These are phyloP conservation scores for Echinochloa phyllopogon DNA, from an alignment of 176 grass and related monocot genomes.

Conservation along the genomic window DNA sequence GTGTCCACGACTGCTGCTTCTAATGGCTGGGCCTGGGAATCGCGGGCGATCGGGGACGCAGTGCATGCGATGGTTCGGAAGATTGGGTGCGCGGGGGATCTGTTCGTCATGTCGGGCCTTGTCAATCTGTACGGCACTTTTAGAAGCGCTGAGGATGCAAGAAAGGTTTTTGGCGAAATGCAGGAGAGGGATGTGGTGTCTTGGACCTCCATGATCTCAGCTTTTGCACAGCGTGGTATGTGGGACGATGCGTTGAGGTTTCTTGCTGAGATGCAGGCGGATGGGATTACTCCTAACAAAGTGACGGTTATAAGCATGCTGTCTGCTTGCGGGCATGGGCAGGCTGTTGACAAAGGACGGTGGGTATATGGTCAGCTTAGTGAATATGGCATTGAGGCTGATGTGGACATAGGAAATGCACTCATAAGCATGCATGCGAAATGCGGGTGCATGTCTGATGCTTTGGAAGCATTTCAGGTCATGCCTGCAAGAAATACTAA, in stretches of 20 bases:
- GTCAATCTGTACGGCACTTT: slow-evolving; percentile 50
- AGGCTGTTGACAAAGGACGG: slow-evolving; percentile 48
- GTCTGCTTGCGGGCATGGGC: slow-evolving; percentile 55
- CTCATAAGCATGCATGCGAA: slow-evolving; percentile 66
- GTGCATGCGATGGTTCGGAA: slow-evolving; percentile 64
- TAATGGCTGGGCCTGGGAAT: slow-evolving; percentile 8
- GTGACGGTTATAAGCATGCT: slow-evolving; percentile 67
- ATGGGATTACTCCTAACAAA: slow-evolving; percentile 65
- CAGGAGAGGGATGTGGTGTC: slow-evolving; percentile 71
- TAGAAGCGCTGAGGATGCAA: slow-evolving; percentile 46
- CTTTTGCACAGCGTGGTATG: slow-evolving; percentile 48
- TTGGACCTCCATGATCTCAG: slow-evolving; percentile 85
- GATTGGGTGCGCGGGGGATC: slow-evolving; percentile 53
- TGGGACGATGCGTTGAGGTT: slow-evolving; percentile 56
- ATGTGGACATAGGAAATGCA: slow-evolving; percentile 64
- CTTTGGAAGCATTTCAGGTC: slow-evolving; percentile 50
- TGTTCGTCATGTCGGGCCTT: slow-evolving; percentile 78
- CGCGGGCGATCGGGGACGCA: slow-evolving; percentile 23
- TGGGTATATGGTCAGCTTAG: slow-evolving; percentile 64
- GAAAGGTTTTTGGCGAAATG: slow-evolving; percentile 74
- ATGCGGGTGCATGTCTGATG: slow-evolving; percentile 57
- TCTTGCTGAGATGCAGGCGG: slow-evolving; percentile 64
- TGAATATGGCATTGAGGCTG: slow-evolving; percentile 53
- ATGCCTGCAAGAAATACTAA: slow-evolving; percentile 62
- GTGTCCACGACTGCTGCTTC: slow-evolving; percentile 51